Evolutionary conservation across 2,329 filamentous ascomycete genomes (phyloP).

Genomic region (Nemania bipapillata): DNA sequence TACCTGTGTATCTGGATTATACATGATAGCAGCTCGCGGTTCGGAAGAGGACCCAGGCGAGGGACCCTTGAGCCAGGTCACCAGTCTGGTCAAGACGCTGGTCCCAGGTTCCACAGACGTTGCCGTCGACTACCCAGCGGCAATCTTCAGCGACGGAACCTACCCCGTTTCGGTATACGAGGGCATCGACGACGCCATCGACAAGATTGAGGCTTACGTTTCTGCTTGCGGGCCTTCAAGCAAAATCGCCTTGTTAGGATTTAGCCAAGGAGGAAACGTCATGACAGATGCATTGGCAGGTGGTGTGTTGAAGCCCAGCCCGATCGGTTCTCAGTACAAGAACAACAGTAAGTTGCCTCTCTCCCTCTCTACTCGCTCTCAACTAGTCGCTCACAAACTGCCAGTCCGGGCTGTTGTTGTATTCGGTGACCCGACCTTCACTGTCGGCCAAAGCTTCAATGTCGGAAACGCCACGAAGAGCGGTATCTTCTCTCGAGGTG

Average conservation of each 20-base stretch:
- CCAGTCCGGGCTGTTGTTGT: constrained; percentile 28
- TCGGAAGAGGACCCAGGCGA: constrained; percentile 33
- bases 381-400: constrained; percentile 4
- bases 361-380: neutral
- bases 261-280: constrained; percentile 38
- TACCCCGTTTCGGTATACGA: constrained; percentile 33
- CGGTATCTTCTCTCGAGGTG: constrained; percentile 38
- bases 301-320: constrained; percentile 35
- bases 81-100: constrained; percentile 20
- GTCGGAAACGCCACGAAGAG: constrained; percentile 32
- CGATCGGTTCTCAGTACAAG: constrained; percentile 16
- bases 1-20: constrained; percentile 35
- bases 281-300: constrained; percentile 36
- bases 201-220: constrained; percentile 27
- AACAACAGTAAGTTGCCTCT: constrained; percentile 27
- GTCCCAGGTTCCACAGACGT: constrained; percentile 31
- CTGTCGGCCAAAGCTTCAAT: constrained; percentile 34
- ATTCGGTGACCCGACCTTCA: constrained; percentile 38
- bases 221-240: constrained; percentile 33
- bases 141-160: constrained; percentile 29
- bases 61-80: constrained; percentile 25
- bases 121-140: constrained; percentile 37
- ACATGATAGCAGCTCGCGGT: constrained; percentile 38
- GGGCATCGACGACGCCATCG: constrained; percentile 29
- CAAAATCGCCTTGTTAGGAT: constrained; percentile 31